phyloP scores from a whole-genome alignment of 257 asterid species.

The Jaltomata sinuosa region DNA sequence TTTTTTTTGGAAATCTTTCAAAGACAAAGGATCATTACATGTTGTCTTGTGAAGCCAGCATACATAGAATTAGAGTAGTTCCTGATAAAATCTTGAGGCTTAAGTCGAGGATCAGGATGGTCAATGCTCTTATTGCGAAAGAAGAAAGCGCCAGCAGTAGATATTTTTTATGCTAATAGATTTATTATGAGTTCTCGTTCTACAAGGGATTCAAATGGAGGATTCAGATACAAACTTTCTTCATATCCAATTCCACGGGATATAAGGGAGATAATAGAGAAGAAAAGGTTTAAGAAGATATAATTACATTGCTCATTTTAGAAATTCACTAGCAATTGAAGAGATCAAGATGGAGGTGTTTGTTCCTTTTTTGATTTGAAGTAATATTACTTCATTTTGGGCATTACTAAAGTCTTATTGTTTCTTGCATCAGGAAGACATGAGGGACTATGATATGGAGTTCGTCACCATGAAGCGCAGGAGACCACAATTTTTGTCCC shows the following conservation, averaged over 20 bases:
- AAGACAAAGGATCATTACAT: too few species aligned
- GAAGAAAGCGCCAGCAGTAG: conserved; percentile 37
- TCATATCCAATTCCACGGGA: conserved; percentile 46
- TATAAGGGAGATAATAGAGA: conserved; percentile 41
- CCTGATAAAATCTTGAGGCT: conserved; percentile 41
- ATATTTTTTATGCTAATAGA: conserved; percentile 23
- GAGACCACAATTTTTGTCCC: conserved; percentile 40
- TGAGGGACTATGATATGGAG: conserved; percentile 80
- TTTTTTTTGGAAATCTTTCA: too few species aligned
- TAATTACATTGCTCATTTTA: conserved; percentile 51
- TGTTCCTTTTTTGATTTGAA: conserved; percentile 4
- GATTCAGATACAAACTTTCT: conserved; percentile 19
- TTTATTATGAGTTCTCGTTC: conserved; percentile 65
- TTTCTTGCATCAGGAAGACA: conserved; percentile 61
- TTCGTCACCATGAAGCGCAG: conserved; percentile 40
- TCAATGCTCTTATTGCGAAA: conserved; percentile 41
- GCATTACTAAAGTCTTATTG: neutral
- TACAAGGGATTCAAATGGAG: conserved; percentile 21
- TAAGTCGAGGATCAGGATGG: conserved; percentile 46
- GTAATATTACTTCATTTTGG: neutral
- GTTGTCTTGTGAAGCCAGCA: conserved; percentile 52
- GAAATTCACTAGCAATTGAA: conserved; percentile 62
- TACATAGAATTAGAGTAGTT: conserved; percentile 37
- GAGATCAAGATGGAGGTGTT: conserved; percentile 91
- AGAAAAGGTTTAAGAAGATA: conserved; percentile 33